Conservation (phyloP, 352 stramenopile species). For the Pythium phragmiticola region DNA sequence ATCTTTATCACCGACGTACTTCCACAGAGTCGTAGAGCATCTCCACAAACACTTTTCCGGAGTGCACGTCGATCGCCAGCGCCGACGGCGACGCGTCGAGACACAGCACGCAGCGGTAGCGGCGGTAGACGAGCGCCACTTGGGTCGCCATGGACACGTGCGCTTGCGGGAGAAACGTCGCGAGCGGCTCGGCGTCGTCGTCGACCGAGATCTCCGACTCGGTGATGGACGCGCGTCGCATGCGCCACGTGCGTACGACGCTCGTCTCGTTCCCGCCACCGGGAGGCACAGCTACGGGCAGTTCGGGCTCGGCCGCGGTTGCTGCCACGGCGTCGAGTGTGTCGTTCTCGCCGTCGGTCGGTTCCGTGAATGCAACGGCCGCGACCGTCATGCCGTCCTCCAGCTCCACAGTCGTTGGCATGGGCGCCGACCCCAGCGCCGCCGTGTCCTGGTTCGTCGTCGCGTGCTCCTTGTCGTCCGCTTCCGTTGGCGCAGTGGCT, state of each 20-base stretch:
- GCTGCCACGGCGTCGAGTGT: not conserved
- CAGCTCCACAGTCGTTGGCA: constrained; percentile 36
- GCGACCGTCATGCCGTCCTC: constrained; percentile 75
- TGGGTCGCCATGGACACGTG: constrained; percentile 44
- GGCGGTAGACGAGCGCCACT: constrained; percentile 64
- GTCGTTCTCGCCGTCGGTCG: not conserved
- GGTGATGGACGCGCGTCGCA: constrained; percentile 20
- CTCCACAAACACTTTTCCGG: constrained; percentile 75
- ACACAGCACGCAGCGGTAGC: constrained; percentile 82
- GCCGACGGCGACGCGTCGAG: constrained; percentile 84
- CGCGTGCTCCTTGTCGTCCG: constrained; percentile 24
- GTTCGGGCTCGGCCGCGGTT: not conserved
- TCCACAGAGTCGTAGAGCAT: constrained; percentile 78
- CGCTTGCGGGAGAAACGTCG: constrained; percentile 19
- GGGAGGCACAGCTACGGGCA: not conserved
- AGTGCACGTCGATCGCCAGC: constrained; percentile 74
- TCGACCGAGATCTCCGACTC: constrained; percentile 20
- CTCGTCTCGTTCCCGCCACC: not conserved
- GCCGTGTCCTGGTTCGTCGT: not conserved
- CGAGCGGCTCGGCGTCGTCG: constrained; percentile 7
- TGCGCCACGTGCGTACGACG: constrained; percentile 6
- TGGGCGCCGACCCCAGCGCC: not conserved
- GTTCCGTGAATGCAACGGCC: constrained; percentile 35
- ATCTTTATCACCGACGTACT: constrained; percentile 20
- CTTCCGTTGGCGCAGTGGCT: not conserved